phyloP scores from a whole-genome alignment of 108 stramenopile species.

The Licmophora abbreviata region DNA sequence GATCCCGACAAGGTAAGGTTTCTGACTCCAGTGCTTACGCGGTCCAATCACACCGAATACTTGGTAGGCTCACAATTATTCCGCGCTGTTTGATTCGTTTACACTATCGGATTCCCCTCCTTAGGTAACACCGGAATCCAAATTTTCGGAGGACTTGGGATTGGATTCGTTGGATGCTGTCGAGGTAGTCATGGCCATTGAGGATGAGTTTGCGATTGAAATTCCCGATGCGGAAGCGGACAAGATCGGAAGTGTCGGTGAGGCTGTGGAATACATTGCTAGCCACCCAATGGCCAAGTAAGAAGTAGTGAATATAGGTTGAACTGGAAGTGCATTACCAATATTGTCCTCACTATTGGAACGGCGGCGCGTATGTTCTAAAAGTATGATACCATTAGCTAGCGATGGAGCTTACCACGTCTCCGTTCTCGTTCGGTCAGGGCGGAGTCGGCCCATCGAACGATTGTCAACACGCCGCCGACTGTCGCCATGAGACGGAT shows the following conservation, averaged over 20 bases:
- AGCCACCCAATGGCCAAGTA: conserved; percentile 91
- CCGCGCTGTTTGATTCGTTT: no score
- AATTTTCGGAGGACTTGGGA: conserved; percentile 93
- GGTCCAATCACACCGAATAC: no score
- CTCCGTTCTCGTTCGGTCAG: no score
- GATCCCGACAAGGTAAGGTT: conserved; percentile 79
- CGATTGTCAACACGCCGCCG: conserved; percentile 90
- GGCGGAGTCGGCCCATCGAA: conserved; percentile 59
- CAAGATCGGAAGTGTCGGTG: conserved; percentile 87
- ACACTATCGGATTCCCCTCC: no score
- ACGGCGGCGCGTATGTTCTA: no score
- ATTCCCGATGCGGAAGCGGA: conserved; percentile 99
- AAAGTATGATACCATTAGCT: no score
- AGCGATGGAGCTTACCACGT: no score
- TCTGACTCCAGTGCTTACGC: no score
- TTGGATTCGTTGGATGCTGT: conserved; percentile 98
- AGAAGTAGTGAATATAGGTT: no score
- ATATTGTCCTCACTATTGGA: no score
- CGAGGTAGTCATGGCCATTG: conserved; percentile 99
- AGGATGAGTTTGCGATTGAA: conserved; percentile 99
- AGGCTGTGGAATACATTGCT: conserved; percentile 95
- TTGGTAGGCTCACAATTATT: no score
- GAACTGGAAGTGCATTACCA: no score
- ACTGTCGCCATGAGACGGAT: conserved; percentile 90
- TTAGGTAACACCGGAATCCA: conserved; percentile 72